phyloP scores from a whole-genome alignment of 2,329 filamentous ascomycete species.

The Sordariomycetes sp. region DNA sequence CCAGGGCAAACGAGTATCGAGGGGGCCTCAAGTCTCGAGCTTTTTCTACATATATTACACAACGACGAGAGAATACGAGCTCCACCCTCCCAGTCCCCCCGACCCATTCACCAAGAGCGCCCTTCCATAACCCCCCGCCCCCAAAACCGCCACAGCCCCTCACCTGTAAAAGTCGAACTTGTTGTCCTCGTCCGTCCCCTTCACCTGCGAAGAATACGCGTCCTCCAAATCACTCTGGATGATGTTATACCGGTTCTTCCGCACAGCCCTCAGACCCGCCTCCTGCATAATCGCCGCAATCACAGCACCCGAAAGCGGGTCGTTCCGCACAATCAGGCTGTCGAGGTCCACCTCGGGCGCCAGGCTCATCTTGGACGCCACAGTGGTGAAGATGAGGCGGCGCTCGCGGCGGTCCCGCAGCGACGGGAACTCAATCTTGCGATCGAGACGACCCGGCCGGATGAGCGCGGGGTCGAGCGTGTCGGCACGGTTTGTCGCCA shows the following conservation, averaged over 20 bases:
- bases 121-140: background rate
- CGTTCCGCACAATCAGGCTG: conserved; percentile 90
- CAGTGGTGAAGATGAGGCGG: conserved; percentile 93
- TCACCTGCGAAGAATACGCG: conserved; percentile 93
- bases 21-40: background rate
- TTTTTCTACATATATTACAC: background rate
- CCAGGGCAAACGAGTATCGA: too few relatives aligned
- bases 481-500: conserved; percentile 97
- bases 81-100: background rate
- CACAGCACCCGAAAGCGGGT: conserved; percentile 86
- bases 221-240: conserved; percentile 95
- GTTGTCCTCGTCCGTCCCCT: conserved; percentile 53
- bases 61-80: background rate
- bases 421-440: conserved; percentile 98
- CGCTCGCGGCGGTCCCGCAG: conserved; percentile 88
- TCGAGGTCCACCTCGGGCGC: conserved; percentile 95
- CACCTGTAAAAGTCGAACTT: conserved; percentile 93
- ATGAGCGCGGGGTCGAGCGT: conserved; percentile 91
- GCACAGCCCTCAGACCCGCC: conserved; percentile 81
- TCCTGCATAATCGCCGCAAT: conserved; percentile 99
- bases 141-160: conserved; percentile 9
- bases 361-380: conserved; percentile 92
- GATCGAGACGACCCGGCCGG: conserved; percentile 85
- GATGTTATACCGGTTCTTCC: conserved; percentile 98
- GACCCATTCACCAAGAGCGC: background rate